phyloP scores from a whole-genome alignment of 768 basidiomycete species.

The Amanita inopinata region DNA sequence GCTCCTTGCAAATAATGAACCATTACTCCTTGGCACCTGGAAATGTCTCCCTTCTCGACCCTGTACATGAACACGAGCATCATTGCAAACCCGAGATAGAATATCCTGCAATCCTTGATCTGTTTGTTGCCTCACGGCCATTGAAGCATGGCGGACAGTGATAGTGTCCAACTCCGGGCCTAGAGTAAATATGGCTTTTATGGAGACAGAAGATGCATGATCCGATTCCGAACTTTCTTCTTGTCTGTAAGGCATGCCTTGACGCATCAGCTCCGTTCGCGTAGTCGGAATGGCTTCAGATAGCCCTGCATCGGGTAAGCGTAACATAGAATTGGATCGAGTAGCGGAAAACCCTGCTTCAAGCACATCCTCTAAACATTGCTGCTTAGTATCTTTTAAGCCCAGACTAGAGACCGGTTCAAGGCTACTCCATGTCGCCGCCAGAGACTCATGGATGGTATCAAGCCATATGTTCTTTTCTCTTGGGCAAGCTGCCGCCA shows the following conservation, averaged over 20 bases:
- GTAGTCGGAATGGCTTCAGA: constrained; percentile 16
- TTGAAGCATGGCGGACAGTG: constrained; percentile 58
- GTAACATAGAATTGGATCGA: not conserved
- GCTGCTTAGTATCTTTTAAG: too few relatives aligned
- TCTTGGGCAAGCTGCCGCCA: constrained; percentile 72
- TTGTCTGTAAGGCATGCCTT: constrained; percentile 15
- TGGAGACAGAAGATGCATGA: constrained; percentile 56
- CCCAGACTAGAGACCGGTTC: constrained; percentile 56
- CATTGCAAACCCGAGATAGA: constrained; percentile 62
- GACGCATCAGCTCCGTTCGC: constrained; percentile 17
- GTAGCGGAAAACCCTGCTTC: not conserved
- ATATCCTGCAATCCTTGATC: constrained; percentile 78
- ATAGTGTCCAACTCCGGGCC: constrained; percentile 47
- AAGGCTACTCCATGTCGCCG: constrained; percentile 40
- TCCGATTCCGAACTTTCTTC: constrained; percentile 22
- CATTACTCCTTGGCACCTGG: constrained; percentile 36
- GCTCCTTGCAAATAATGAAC: constrained; percentile 39
- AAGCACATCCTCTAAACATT: not conserved
- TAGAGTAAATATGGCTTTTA: constrained; percentile 50
- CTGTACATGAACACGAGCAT: constrained; percentile 57
- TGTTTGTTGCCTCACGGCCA: constrained; percentile 55
- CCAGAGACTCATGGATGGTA: constrained; percentile 47
- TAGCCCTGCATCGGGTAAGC: not conserved
- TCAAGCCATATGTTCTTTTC: constrained; percentile 87
- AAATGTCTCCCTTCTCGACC: constrained; percentile 53